phyloP scores from a whole-genome alignment of 345 rosid genomes.

The Draba incana region DNA sequence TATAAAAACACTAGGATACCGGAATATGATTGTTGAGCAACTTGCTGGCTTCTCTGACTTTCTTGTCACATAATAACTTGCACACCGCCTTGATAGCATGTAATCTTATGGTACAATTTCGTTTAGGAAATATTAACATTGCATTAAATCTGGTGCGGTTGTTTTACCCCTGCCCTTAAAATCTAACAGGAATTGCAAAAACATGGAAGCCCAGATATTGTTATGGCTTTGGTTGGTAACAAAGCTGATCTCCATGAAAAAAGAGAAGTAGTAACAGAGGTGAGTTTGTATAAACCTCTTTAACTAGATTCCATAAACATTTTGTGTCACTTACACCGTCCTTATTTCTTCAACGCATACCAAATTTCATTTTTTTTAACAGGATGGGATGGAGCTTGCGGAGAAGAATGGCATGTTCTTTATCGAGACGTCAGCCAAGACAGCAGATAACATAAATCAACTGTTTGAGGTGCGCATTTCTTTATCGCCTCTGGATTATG shows the following conservation, averaged over 20 bases:
- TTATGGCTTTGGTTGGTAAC: slow-evolving; percentile 96
- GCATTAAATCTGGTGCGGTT: background rate
- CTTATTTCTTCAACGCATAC: slow-evolving; percentile 17
- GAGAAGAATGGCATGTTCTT: slow-evolving; percentile 99
- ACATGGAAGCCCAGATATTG: slow-evolving; percentile 95
- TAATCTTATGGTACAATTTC: background rate
- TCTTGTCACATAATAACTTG: too few species aligned
- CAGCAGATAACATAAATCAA: slow-evolving; percentile 93
- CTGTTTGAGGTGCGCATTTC: slow-evolving; percentile 71
- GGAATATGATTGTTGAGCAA: background rate
- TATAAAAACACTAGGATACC: background rate
- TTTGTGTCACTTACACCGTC: slow-evolving; percentile 8
- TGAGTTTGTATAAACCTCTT: slow-evolving; percentile 42
- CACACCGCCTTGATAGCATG: too few species aligned
- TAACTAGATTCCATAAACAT: background rate
- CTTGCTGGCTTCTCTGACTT: background rate
- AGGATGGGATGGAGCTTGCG: slow-evolving; percentile 91
- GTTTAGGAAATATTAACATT: background rate
- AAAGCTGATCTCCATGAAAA: slow-evolving; percentile 92
- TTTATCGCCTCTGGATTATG: slow-evolving; percentile 7
- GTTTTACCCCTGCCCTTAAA: slow-evolving; percentile 6
- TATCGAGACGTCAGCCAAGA: slow-evolving; percentile 96
- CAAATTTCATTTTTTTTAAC: slow-evolving; percentile 36
- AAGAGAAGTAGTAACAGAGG: slow-evolving; percentile 77
- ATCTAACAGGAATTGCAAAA: slow-evolving; percentile 88